Evolutionary conservation across 192 early-diverging fungal genomes (phyloP).

Genomic region (Lobosporangium transversale): DNA sequence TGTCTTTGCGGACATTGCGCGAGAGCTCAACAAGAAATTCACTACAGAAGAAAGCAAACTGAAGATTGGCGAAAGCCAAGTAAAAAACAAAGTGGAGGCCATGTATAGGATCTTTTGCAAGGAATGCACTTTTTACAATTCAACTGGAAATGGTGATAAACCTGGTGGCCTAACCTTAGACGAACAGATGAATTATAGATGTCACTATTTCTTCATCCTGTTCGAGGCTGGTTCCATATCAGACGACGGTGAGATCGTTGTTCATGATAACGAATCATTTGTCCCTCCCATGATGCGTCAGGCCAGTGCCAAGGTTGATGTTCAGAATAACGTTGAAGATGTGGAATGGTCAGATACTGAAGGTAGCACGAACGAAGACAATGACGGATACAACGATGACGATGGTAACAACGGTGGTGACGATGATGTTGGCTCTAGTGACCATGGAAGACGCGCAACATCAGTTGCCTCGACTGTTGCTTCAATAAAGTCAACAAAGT

Average conservation of each 20-base stretch:
- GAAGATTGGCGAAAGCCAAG: too few relatives aligned
- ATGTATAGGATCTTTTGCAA: too few relatives aligned
- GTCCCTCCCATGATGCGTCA: neutral
- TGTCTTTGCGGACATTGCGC: too few relatives aligned
- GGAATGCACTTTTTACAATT: too few relatives aligned
- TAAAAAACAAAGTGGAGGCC: too few relatives aligned
- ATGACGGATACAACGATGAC: neutral
- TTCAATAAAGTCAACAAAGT: neutral
- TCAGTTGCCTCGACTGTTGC: neutral
- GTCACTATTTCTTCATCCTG: conserved; percentile 4
- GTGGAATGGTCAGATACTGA: too few relatives aligned
- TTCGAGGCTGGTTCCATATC: too few relatives aligned
- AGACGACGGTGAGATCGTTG: neutral
- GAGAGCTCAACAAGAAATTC: too few relatives aligned
- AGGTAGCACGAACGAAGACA: neutral
- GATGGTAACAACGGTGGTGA: too few relatives aligned
- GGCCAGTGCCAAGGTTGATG: neutral
- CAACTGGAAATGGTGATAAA: conserved; percentile 4
- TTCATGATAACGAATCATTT: neutral
- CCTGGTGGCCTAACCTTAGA: neutral
- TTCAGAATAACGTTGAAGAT: neutral
- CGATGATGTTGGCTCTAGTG: too few relatives aligned
- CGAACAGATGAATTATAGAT: neutral
- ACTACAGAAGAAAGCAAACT: too few relatives aligned
- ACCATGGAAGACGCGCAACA: too few relatives aligned